phyloP scores from a whole-genome alignment of 164 flowering plant species.

The Nymphaea thermarum region DNA sequence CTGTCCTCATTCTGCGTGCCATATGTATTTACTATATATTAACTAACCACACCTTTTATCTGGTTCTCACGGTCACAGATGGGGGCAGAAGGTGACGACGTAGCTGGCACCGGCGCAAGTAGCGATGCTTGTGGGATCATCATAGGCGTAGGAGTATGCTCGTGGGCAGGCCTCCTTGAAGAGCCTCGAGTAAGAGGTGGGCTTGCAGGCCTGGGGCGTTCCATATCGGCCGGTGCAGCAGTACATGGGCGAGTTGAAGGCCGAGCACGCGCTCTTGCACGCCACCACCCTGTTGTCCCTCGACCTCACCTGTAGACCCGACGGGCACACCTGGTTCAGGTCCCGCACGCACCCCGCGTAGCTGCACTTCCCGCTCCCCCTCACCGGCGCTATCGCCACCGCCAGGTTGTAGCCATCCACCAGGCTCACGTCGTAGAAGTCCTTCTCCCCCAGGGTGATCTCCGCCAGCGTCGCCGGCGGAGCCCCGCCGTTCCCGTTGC shows the following conservation, averaged over 20 bases:
- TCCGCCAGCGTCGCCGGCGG: slow-evolving; percentile 95
- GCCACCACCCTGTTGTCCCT: slow-evolving; percentile 50
- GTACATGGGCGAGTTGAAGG: slow-evolving; percentile 74
- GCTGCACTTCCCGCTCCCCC: slow-evolving; percentile 60
- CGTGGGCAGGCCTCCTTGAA: slow-evolving; percentile 86
- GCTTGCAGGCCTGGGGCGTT: slow-evolving; percentile 76
- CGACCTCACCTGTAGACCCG: slow-evolving; percentile 63
- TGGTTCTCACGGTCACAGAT: slow-evolving; percentile 10
- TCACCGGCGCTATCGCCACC: slow-evolving; percentile 54
- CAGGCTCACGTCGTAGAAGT: slow-evolving; percentile 91
- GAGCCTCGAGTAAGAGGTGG: slow-evolving; percentile 78
- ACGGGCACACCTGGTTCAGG: slow-evolving; percentile 81
- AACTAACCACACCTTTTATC: no score
- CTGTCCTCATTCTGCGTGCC: no score
- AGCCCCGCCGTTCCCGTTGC: slow-evolving; percentile 71
- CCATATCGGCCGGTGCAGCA: slow-evolving; percentile 86
- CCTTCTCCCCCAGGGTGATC: slow-evolving; percentile 76
- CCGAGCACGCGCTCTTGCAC: slow-evolving; percentile 86
- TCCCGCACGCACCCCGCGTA: slow-evolving; percentile 85
- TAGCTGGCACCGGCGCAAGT: slow-evolving; percentile 78
- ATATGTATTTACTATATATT: no score
- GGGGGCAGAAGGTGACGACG: slow-evolving; percentile 83
- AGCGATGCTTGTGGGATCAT: slow-evolving; percentile 86
- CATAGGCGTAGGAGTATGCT: slow-evolving; percentile 92
- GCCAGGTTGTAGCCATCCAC: slow-evolving; percentile 91